Percentiles rank a stretch among this genome's conserved stretches.
phyloP scores from a whole-genome alignment of 2,329 filamentous ascomycete species.

The Akanthomyces dipterigenus region DNA sequence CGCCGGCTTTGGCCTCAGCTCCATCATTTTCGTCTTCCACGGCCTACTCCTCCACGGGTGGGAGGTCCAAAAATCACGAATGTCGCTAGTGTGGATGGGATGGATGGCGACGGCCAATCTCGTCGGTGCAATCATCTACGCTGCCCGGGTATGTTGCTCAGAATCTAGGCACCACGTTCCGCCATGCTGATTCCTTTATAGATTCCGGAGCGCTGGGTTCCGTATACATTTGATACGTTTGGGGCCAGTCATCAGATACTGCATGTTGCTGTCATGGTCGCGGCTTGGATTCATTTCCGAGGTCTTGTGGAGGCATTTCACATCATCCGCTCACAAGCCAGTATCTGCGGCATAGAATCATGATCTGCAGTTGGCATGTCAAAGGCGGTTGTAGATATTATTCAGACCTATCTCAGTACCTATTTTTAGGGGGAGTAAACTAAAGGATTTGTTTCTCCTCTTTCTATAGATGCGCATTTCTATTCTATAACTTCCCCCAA shows the following conservation, averaged over 20 bases:
- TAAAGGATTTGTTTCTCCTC: too few species aligned
- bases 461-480: too few species aligned
- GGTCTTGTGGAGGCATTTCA: background rate
- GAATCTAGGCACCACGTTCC: background rate
- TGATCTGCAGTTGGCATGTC: too few species aligned
- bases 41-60: slow-evolving; percentile 13
- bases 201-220: slow-evolving; percentile 13
- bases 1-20: slow-evolving; percentile 15
- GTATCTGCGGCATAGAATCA: background rate
- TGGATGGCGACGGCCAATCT: slow-evolving; percentile 15
- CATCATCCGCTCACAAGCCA: background rate
- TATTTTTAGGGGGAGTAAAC: too few species aligned
- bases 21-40: slow-evolving; percentile 15
- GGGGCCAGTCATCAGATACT: slow-evolving; percentile 14
- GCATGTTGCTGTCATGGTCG: slow-evolving; percentile 11
- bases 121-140: slow-evolving; percentile 12
- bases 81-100: slow-evolving; percentile 14
- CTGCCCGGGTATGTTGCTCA: slow-evolving; percentile 8
- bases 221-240: slow-evolving; percentile 11
- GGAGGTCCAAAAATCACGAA: slow-evolving; percentile 14
- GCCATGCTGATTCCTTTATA: background rate
- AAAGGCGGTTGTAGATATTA: too few species aligned
- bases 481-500: too few species aligned
- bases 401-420: too few species aligned
- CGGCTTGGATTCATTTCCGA: slow-evolving; percentile 7